A percentile compares a stretch with the other conserved stretches of the same genome.
phyloP scores from a whole-genome alignment of 1,139 yeast genomes.

The Candida pseudocylindracea region DNA sequence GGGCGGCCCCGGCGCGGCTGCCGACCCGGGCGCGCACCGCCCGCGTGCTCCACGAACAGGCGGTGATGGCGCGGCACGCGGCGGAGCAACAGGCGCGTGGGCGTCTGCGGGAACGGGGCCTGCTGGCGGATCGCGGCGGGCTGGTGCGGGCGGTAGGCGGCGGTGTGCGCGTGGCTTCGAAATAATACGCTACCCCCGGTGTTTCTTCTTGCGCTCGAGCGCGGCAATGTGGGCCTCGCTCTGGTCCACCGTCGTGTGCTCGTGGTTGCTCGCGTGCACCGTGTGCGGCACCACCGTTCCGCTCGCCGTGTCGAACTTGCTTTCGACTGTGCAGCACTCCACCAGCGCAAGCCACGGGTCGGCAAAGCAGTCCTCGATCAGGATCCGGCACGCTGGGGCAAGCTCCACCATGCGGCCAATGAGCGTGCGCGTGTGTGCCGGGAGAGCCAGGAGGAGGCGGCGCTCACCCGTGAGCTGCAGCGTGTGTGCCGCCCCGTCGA shows the following conservation, averaged over 20 bases:
- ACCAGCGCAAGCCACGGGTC: slow-evolving; percentile 56
- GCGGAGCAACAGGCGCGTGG: too few species aligned
- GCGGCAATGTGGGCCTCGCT: slow-evolving; percentile 92
- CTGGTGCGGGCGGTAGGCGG: too few species aligned
- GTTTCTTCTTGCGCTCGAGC: slow-evolving; percentile 52
- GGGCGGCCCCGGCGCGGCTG: too few species aligned
- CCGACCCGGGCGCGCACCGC: too few species aligned
- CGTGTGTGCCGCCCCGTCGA: slow-evolving; percentile 24
- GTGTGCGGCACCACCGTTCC: slow-evolving; percentile 6
- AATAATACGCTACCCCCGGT: background rate
- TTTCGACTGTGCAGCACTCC: slow-evolving; percentile 44
- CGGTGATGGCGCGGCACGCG: too few species aligned
- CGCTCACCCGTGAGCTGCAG: slow-evolving; percentile 48
- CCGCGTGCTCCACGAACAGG: too few species aligned
- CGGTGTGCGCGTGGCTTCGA: background rate
- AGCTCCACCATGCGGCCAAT: slow-evolving; percentile 57
- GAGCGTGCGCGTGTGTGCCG: slow-evolving; percentile 42
- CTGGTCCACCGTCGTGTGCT: slow-evolving; percentile 77
- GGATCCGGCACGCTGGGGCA: slow-evolving; percentile 75
- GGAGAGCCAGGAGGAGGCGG: slow-evolving; percentile 43
- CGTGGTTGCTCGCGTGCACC: slow-evolving; percentile 31
- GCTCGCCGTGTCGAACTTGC: slow-evolving; percentile 6
- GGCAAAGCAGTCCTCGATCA: slow-evolving; percentile 60
- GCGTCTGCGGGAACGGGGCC: too few species aligned
- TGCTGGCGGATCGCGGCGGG: too few species aligned